Base-by-base conservation (phyloP, 73 alveolate species). In the Halteria grandinella region DNA sequence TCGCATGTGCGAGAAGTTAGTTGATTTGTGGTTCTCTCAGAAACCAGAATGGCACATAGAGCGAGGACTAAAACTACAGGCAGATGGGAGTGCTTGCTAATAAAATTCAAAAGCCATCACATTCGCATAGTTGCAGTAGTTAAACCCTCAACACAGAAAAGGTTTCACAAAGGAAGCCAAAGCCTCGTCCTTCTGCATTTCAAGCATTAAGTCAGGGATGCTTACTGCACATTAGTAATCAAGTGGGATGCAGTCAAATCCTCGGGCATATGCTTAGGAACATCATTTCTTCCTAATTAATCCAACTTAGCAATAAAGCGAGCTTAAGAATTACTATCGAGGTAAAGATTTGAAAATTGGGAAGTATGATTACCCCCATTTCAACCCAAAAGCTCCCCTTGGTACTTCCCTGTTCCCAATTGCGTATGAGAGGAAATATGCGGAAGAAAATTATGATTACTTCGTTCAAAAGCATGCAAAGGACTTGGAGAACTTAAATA, bases 391-490 rank as follows among this genome's bases (percentile, higher is more conserved):
- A 10, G 80, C 80, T 1, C 80, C 80, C 3, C 37, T 66, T 2
- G 80, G 80, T 7, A 66, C 80, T 3, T 66, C 80, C 7, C 55
- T 66, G 7, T 66, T 66, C 66, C 52, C 47, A 27, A 17, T 47
- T 7, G 20, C 28, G 40, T 25, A 66, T 20, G 80, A 66, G 36
- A 66, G 80, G 31, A 32, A 43, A 7, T 66, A 66, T 21, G 63
- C 80, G 17, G 14, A 44, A 8, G 66, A 66, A 14, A 66, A 66
- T 27, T 11, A 24, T 5, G n/a, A 66, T 0, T 11, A 24, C 41
- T 47, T 66, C 11, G 45, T 2, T 2, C 53, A 43, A 0, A 66
- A 66, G 53, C 52, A 43, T 27, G 2, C 4, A 21, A 33, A 66
- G 17, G 52, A 66, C 47, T 12, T 43, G 15, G 66, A 47, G 21